Base-by-base conservation (phyloP, 306 rosid genomes). In the Trichosanthes cucumerina region DNA sequence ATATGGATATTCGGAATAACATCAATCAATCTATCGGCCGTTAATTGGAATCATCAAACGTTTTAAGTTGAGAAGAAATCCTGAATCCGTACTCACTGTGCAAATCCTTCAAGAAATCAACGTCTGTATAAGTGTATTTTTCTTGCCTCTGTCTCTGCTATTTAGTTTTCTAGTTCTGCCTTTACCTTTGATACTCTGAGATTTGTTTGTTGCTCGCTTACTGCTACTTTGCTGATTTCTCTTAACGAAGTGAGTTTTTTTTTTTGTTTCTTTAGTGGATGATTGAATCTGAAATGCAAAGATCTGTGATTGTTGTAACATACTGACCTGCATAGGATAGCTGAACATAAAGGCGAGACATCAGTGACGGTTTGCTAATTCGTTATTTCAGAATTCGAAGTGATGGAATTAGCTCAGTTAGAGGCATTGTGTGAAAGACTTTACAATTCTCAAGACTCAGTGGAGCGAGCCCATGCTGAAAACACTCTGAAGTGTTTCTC, bases 361-460 rank as follows among this genome's bases (percentile, higher is more conserved):
- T 75, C 16, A 36, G 41, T 53, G 28, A 80, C 50, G 33, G 36
- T 63, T 44, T 36, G 54, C 53, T 58, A 69, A 69, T 41, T 43
- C 21, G 34, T 82, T 78, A 36, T 43, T 23, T 58, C 81, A 78
- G 84, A 59, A 63, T 81, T 43, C 19, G 73, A 64, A 44, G 85
- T 34, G 52, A 88, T 88, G 91, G 91, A 88, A 56, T 83, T 88
- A 28, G 87, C 89, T 24, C 91, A 88, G 74, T 81, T 88, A 66
- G 91, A 88, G 85, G 89, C 89, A 31, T 76, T 88, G 84, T 88
- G 91, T 74, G 91, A 88, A 80, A 88, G 91, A 79, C 80, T 88
- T 43, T 88, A 88, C 84, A 88, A 82, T 81, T 88, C 91, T 31
- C 91, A 86, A 80, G 91, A 88, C 84, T 86, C 91, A 6, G 88